Evolutionary conservation across 2,329 filamentous ascomycete genomes (phyloP).

Genomic region (Fusarium globosum): DNA sequence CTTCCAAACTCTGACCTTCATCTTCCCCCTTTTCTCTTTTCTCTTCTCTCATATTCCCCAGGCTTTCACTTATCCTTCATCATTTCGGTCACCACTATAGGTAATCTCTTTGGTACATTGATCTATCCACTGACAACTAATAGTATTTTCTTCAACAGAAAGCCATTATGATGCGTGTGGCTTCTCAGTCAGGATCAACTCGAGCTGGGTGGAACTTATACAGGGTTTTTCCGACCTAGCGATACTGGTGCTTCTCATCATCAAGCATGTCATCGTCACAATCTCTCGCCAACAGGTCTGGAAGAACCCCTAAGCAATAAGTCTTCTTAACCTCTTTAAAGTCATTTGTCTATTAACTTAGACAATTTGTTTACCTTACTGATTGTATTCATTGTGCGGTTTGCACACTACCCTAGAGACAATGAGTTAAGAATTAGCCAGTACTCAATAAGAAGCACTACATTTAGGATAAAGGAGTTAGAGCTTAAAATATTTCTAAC

Average conservation of each 20-base stretch:
- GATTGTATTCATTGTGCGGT: background rate
- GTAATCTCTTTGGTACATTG: too few relatives aligned
- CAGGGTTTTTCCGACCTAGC: accelerated
- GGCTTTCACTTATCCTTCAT: background rate
- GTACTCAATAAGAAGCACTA: background rate
- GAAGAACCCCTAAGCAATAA: too few relatives aligned
- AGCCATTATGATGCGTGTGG: too few relatives aligned
- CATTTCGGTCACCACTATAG: background rate
- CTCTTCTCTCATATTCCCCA: background rate
- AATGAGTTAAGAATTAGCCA: accelerated
- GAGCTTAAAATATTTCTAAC: accelerated
- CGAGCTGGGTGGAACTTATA: accelerated
- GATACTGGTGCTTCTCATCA: too few relatives aligned
- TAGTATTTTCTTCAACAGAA: too few relatives aligned
- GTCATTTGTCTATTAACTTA: background rate
- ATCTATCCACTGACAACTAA: too few relatives aligned
- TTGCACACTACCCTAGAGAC: accelerated
- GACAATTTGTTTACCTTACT: accelerated
- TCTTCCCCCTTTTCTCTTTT: background rate
- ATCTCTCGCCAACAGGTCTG: too few relatives aligned
- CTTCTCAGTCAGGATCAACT: too few relatives aligned
- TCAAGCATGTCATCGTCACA: background rate
- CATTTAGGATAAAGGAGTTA: background rate
- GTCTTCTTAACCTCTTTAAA: too few relatives aligned
- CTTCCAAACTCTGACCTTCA: accelerated